A percentile compares a stretch with the other conserved stretches of the same genome.
Conservation (phyloP, 768 basidiomycete genomes). For the Sarcodon sp. region DNA sequence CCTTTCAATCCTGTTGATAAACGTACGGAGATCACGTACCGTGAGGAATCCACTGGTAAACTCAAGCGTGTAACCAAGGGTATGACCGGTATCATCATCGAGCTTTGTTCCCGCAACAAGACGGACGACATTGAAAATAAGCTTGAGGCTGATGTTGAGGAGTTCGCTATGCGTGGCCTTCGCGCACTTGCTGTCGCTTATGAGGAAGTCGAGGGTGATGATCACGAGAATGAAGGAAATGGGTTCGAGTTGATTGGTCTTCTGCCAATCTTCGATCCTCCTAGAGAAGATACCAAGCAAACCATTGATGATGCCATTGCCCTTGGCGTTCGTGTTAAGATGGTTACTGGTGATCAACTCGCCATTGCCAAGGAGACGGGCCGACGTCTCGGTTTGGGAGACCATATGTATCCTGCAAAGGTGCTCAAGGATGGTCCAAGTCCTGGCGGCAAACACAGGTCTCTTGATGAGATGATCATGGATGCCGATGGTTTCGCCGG, state of each 20-base stretch:
- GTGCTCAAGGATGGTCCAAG: constrained; percentile 96
- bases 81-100: constrained; percentile 98
- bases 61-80: constrained; percentile 99
- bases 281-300: constrained; percentile 96
- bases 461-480: constrained; percentile 97
- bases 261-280: constrained; percentile 95
- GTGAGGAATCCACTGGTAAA: constrained; percentile 86
- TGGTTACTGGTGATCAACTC: constrained; percentile 99
- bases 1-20: constrained; percentile 99
- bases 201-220: constrained; percentile 81
- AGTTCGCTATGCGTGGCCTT: constrained; percentile 91
- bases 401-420: constrained; percentile 99
- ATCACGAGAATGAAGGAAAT: constrained; percentile 80
- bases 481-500: constrained; percentile 99
- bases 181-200: constrained; percentile 94
- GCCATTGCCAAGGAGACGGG: constrained; percentile 99
- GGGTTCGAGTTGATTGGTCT: constrained; percentile 97
- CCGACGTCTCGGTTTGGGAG: constrained; percentile 93
- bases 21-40: constrained; percentile 98
- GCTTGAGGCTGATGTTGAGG: constrained; percentile 92
- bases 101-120: constrained; percentile 96
- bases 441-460: constrained; percentile 71
- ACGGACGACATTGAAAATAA: constrained; percentile 82
- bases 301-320: constrained; percentile 95
- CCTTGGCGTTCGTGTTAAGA: constrained; percentile 97